Base-by-base conservation (phyloP, 2,329 filamentous ascomycete genomes). In the Curvularia sp. region DNA sequence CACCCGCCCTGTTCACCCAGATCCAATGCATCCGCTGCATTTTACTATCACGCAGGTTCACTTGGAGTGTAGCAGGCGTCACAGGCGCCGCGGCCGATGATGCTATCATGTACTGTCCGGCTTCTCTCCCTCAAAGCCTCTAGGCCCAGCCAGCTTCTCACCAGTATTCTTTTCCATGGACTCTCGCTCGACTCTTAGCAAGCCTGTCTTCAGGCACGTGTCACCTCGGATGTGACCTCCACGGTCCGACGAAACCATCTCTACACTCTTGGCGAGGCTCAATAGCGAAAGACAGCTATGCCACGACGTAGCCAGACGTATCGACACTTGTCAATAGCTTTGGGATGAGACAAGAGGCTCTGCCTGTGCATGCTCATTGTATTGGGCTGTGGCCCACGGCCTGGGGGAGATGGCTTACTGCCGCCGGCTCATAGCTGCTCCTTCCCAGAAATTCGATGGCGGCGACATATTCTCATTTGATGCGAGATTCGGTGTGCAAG, bases 51-150 rank as follows among this genome's bases (percentile, higher is more conserved):
- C 39, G 50, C 45, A 50, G 25, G 28, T 18, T 49, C 45, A 49
- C 36, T 45, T 18, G 38, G 50, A 38, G 30, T 39, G 32, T 21
- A 30, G 18, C 18, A 43, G 27, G 50, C 30, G 30, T 32, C 38
- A 54, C 28, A 43, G 50, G 47, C 45, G 55, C 43, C 19, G 30
- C 55, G 43, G 21, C 50, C 38, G 28, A 41, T 30, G 28, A 34
- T 42, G 55, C 28, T 21, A 12, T 49, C 32, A 21, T 47, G 45
- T 34, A 18, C 25, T 30, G 32, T 18, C 34, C 36, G 46, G 18
- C 50, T 32, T 27, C 43, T 43, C 36, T 27, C 30, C 42, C 12
- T 34, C n/a, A 19, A 15, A 53, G 34, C n/a, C 12, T 32, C 41
- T 9, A 32, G 5, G 28, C 30, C 8, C 30, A 15, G 15, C 46